phyloP scores from a whole-genome alignment of 495 filamentous ascomycete genomes.

The Penicillium argentinense region DNA sequence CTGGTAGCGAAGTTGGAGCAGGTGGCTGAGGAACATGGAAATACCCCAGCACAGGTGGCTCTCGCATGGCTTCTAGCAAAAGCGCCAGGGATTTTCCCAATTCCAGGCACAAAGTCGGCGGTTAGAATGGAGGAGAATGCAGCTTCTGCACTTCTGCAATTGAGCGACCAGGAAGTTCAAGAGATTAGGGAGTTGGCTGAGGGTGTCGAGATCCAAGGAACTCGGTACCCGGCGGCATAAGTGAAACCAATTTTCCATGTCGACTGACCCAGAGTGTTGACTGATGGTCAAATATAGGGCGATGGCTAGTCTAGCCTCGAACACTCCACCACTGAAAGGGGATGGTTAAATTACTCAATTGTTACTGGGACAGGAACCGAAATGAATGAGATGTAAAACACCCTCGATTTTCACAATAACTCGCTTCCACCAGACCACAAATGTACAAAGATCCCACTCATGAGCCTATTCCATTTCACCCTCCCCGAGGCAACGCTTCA shows the following conservation, averaged over 20 bases:
- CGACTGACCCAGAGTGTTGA: background rate
- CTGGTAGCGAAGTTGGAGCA: constrained; percentile 38
- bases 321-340: background rate
- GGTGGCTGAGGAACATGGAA: constrained; percentile 48
- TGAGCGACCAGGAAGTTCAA: constrained; percentile 49
- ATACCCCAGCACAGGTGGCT: constrained; percentile 43
- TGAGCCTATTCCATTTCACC: no score
- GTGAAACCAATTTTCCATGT: constrained; percentile 2
- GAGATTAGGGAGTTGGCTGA: constrained; percentile 36
- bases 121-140: constrained; percentile 59
- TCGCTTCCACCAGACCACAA: no score
- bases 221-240: constrained; percentile 11
- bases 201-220: constrained; percentile 3
- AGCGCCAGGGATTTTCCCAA: constrained; percentile 55
- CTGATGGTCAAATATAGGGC: background rate
- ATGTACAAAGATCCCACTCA: no score
- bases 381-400: no score
- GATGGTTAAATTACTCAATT: no score
- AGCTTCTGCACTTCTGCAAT: constrained; percentile 40
- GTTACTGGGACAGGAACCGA: no score
- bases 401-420: no score
- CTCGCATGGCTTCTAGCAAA: constrained; percentile 55
- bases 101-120: constrained; percentile 57
- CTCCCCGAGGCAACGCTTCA: no score
- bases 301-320: background rate